phyloP scores from a whole-genome alignment of 768 basidiomycete species.

The Serpula lacrymans region DNA sequence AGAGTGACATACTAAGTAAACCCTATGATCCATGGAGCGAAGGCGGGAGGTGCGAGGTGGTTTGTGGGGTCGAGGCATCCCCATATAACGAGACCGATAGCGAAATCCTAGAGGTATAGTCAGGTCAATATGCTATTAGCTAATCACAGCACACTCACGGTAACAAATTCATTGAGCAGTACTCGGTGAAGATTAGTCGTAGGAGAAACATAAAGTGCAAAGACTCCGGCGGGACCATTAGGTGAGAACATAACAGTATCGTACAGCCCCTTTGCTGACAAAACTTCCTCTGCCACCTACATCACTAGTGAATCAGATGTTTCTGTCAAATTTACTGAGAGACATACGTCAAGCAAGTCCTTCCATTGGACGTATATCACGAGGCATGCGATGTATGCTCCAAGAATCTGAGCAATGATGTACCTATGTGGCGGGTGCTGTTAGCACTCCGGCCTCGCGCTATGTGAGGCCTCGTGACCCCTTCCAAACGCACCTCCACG shows the following conservation, averaged over 20 bases:
- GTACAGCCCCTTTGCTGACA: slow-evolving; percentile 24
- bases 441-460: neutral
- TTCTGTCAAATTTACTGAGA: slow-evolving; percentile 13
- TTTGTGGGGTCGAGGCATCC: slow-evolving; percentile 55
- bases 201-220: slow-evolving; percentile 34
- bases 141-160: slow-evolving; percentile 18
- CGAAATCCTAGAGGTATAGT: neutral
- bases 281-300: slow-evolving; percentile 24
- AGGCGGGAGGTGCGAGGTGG: slow-evolving; percentile 48
- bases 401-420: slow-evolving; percentile 62
- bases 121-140: slow-evolving; percentile 3
- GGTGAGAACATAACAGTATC: slow-evolving; percentile 31
- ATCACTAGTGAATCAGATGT: slow-evolving; percentile 25
- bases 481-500: slow-evolving; percentile 38
- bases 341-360: slow-evolving; percentile 40
- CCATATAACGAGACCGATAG: slow-evolving; percentile 13
- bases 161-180: slow-evolving; percentile 39
- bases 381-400: slow-evolving; percentile 60
- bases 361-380: slow-evolving; percentile 63
- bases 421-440: slow-evolving; percentile 42
- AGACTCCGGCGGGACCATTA: slow-evolving; percentile 34
- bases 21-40: slow-evolving; percentile 50
- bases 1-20: slow-evolving; percentile 51
- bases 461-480: slow-evolving; percentile 8
- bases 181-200: slow-evolving; percentile 26